Conservation (phyloP, 345 rosid genomes). For the Eutrema yunnanense region DNA sequence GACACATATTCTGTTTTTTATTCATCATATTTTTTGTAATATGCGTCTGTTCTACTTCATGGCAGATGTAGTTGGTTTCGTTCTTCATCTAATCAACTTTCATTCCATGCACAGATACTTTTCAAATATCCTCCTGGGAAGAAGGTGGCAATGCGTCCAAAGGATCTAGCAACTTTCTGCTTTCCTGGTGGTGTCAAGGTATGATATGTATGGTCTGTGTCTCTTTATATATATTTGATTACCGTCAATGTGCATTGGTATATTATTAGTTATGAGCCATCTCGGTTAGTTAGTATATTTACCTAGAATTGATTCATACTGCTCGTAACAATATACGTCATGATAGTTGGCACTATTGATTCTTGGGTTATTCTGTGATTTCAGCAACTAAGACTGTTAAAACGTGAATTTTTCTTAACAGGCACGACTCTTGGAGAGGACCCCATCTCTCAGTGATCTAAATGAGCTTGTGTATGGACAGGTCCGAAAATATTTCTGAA, state of each 20-base stretch:
- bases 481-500: slow-evolving; percentile 38
- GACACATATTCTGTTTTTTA: neutral
- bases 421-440: slow-evolving; percentile 82
- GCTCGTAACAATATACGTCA: neutral
- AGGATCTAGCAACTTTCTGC: slow-evolving; percentile 90
- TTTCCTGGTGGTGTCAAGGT: slow-evolving; percentile 97
- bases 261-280: slow-evolving; percentile 5
- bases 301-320: neutral
- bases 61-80: slow-evolving; percentile 3
- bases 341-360: neutral
- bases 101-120: slow-evolving; percentile 49
- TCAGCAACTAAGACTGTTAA: slow-evolving; percentile 9
- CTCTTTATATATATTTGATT: neutral
- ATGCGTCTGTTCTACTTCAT: neutral
- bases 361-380: neutral
- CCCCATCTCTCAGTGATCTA: slow-evolving; percentile 91
- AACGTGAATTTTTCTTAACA: slow-evolving; percentile 28
- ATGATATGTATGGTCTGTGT: slow-evolving; percentile 13
- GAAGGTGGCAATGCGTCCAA: slow-evolving; percentile 61
- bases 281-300: neutral
- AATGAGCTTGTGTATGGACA: slow-evolving; percentile 93
- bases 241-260: neutral
- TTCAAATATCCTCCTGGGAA: slow-evolving; percentile 93
- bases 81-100: slow-evolving; percentile 14
- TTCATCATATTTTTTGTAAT: neutral